Percentiles rank a stretch among this genome's conserved stretches.
Conservation (phyloP, 1,284 basidiomycete species). For the Phaffia rhodozyma region DNA sequence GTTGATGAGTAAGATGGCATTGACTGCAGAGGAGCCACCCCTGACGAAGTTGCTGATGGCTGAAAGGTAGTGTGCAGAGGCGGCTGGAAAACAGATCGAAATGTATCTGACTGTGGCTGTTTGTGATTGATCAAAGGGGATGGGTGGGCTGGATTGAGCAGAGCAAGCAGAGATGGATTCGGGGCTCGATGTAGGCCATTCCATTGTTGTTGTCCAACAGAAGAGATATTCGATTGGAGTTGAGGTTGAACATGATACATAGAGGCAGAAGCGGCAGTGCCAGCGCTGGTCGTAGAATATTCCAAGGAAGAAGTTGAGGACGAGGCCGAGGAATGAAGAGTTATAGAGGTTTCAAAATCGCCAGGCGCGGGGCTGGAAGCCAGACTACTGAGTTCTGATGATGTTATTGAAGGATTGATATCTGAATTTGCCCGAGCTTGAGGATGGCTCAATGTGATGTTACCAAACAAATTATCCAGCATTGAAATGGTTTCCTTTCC, state of each 20-base stretch:
- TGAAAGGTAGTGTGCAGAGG: no score
- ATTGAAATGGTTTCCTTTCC: neutral
- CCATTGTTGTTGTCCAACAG: neutral
- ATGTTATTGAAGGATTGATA: no score
- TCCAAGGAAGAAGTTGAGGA: neutral
- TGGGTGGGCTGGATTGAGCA: slow-evolving; percentile 5
- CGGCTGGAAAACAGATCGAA: no score
- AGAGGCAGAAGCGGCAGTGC: neutral
- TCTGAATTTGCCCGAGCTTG: neutral
- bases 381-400: neutral
- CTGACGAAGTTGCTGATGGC: no score
- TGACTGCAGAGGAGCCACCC: no score
- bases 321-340: neutral
- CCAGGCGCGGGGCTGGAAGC: neutral
- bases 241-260: slow-evolving; percentile 4
- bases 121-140: neutral
- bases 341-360: neutral
- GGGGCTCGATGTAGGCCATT: neutral
- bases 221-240: neutral
- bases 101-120: no score
- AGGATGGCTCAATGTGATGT: neutral
- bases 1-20: no score
- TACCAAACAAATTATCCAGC: slow-evolving; percentile 7
- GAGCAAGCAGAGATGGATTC: slow-evolving; percentile 8
- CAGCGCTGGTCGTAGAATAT: neutral